Evolutionary conservation across 2,329 filamentous ascomycete species (phyloP), one percentile per base, ranked within the genome.

Genomic region (Sporothrix euskadiensis): DNA sequence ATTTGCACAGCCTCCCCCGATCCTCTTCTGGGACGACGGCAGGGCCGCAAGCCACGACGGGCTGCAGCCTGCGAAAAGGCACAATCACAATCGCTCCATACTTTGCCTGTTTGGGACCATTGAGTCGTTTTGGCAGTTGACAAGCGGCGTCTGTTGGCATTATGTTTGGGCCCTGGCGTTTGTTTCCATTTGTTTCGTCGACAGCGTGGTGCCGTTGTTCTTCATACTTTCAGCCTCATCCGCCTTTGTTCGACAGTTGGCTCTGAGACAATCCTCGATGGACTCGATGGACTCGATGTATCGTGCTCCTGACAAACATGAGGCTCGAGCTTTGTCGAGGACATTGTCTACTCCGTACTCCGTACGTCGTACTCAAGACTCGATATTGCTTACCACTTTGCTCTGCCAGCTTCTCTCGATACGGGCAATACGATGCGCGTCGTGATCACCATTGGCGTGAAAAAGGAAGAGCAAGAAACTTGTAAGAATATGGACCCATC

Each of bases 1-100:
- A 22, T 49, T 56, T 66, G 61, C 61, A 66, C 61, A 66, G 61
- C 61, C 61, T 66, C 61, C 22, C 61, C 10, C 61, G 61, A 66
- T 66, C 39, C 61, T 66, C 61, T 30, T 66, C 39, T 47, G 61
- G 39, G 39, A 66, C 61, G 12, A 41, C 61, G 10, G 39, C n/a
- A 47, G 61, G 61, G 7, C 57, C 39, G 39, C 39, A 41, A 63
- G 61, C 61, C 61, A 47, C 61, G 61, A 30, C 39, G 39, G 61
- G 22, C 61, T 66, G 61, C 61, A 47, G 26, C 35, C 5, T 41
- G 56, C 56, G 56, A 59, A 5, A 30, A 30, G 61, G 19, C 44
- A 16, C 44, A 44, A 19, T 47, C 44, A 47, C 61, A 26, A 12
- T 9, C 52, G 30, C 52, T 30, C 9, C 30, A 12, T 35, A 35